These are phyloP conservation scores for Thozetella sp. DNA, from an alignment of 495 filamentous ascomycete species.

Conservation along the genomic window DNA sequence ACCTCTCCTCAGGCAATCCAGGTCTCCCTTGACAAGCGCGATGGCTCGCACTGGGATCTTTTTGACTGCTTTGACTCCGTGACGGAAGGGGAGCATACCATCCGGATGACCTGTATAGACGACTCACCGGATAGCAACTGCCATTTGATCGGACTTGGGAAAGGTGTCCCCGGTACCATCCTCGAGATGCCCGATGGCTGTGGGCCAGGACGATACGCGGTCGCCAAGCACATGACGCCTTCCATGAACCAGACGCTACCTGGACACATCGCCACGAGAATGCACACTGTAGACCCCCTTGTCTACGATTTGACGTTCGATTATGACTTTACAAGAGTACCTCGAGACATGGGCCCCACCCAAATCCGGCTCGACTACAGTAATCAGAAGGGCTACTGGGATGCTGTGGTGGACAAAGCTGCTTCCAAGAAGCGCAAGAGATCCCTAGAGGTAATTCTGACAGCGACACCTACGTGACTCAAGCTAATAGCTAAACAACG, in stretches of 20 bases:
- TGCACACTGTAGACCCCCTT: background rate
- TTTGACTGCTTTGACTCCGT: slow-evolving; percentile 11
- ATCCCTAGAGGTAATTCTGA: too few species aligned
- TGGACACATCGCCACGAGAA: slow-evolving; percentile 9
- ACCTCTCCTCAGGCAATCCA: slow-evolving; percentile 22
- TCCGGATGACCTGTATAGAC: slow-evolving; percentile 22
- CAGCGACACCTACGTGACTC: too few species aligned
- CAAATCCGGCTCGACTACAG: slow-evolving; percentile 15
- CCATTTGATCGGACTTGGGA: slow-evolving; percentile 24
- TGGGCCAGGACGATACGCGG: slow-evolving; percentile 37
- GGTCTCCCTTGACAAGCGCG: slow-evolving; percentile 23
- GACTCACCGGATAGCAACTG: slow-evolving; percentile 24
- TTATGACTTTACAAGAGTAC: slow-evolving; percentile 13
- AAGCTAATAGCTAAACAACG: too few species aligned
- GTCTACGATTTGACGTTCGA: slow-evolving; percentile 21
- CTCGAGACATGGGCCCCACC: background rate
- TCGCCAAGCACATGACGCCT: slow-evolving; percentile 23
- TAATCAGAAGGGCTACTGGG: slow-evolving; percentile 11
- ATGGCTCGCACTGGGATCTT: slow-evolving; percentile 32
- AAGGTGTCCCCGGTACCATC: slow-evolving; percentile 29
- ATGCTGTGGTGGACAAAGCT: background rate
- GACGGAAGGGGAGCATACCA: slow-evolving; percentile 18
- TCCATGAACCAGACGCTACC: slow-evolving; percentile 17
- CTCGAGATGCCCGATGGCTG: slow-evolving; percentile 35
- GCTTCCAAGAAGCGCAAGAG: too few species aligned